Conservation (phyloP, 2,329 filamentous ascomycete species). For the Pseudofabraea citricarpa region DNA sequence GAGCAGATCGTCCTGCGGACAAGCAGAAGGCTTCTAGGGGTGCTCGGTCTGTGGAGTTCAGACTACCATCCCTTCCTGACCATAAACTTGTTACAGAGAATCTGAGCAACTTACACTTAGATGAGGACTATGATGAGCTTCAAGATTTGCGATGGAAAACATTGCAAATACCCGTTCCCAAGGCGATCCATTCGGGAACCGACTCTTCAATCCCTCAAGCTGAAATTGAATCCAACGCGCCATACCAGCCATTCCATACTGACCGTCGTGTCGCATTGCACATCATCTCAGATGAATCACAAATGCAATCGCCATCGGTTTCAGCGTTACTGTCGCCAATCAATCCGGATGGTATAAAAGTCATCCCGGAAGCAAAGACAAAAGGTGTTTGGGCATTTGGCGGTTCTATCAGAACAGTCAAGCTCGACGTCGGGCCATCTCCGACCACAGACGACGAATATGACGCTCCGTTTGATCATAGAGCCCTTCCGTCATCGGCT, state of each 20-base stretch:
- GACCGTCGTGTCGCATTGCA: slow-evolving; percentile 79
- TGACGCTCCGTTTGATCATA: slow-evolving; percentile 41
- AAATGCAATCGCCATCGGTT: slow-evolving; percentile 17
- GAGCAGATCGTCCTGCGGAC: slow-evolving; percentile 47
- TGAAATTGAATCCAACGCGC: slow-evolving; percentile 92
- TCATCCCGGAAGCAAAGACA: background rate
- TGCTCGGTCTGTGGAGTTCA: slow-evolving; percentile 48
- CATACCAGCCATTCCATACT: slow-evolving; percentile 94
- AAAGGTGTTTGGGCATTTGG: slow-evolving; percentile 55
- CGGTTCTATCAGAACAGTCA: slow-evolving; percentile 43
- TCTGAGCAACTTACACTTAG: slow-evolving; percentile 49
- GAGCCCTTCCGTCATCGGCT: slow-evolving; percentile 56
- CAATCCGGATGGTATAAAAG: slow-evolving; percentile 24
- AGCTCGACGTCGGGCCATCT: slow-evolving; percentile 48
- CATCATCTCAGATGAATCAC: slow-evolving; percentile 43
- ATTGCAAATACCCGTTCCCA: slow-evolving; percentile 29
- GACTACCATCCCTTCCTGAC: slow-evolving; percentile 58
- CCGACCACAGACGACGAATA: slow-evolving; percentile 47
- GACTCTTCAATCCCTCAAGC: slow-evolving; percentile 68
- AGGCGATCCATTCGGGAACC: slow-evolving; percentile 34
- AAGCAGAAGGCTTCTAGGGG: slow-evolving; percentile 48
- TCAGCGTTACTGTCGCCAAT: slow-evolving; percentile 20
- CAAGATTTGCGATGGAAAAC: slow-evolving; percentile 30
- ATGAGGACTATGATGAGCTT: slow-evolving; percentile 23
- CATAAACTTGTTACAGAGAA: slow-evolving; percentile 51